Conservation (phyloP, 2,329 filamentous ascomycete species). For the Xylariaceae sp. region DNA sequence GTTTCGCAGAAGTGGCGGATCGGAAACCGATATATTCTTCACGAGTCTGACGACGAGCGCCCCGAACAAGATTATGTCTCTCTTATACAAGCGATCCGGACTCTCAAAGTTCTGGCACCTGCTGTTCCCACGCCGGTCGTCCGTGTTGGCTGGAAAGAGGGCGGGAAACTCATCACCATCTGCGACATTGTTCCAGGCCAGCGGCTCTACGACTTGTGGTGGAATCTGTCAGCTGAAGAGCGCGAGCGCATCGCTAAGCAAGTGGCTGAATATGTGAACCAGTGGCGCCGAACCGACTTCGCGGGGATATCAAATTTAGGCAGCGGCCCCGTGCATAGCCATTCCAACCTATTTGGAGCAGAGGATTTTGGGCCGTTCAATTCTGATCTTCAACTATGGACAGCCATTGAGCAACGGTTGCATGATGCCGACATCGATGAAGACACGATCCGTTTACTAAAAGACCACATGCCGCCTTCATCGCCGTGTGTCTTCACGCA, state of each 20-base stretch:
- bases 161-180: constrained; percentile 27
- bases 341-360: constrained; percentile 23
- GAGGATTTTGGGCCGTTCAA: constrained; percentile 21
- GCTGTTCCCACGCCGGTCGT: constrained; percentile 25
- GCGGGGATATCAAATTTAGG: constrained; percentile 10
- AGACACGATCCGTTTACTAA: constrained; percentile 10
- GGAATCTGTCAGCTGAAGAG: constrained; percentile 13
- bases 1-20: constrained; percentile 26
- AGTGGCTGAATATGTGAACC: constrained; percentile 20
- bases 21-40: constrained; percentile 25
- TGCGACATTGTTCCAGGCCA: constrained; percentile 21
- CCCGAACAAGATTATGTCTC: constrained; percentile 19
- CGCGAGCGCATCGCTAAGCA: constrained; percentile 22
- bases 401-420: constrained; percentile 15
- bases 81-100: constrained; percentile 17
- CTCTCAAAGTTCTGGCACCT: constrained; percentile 11
- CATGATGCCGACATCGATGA: constrained; percentile 8
- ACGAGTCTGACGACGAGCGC: constrained; percentile 21
- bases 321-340: constrained; percentile 16
- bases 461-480: constrained; percentile 22
- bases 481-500: constrained; percentile 27
- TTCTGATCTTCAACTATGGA: constrained; percentile 23
- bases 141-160: constrained; percentile 28
- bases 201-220: constrained; percentile 28
- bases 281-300: constrained; percentile 21